phyloP scores from a whole-genome alignment of 2,329 filamentous ascomycete genomes.

The Eutypella sp. region DNA sequence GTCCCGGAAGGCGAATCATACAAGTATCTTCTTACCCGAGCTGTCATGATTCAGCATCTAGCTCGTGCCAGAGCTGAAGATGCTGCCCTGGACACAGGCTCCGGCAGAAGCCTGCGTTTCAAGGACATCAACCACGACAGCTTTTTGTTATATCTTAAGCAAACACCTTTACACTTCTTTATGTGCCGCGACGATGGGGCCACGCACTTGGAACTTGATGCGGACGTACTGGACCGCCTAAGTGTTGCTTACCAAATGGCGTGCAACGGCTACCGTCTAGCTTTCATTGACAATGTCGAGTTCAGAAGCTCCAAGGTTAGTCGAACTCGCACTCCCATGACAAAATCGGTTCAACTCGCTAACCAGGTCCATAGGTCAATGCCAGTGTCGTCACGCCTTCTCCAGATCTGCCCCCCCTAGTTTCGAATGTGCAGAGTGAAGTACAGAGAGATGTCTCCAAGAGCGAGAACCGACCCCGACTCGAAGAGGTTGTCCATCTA shows the following conservation, averaged over 20 bases:
- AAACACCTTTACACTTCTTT: constrained; percentile 58
- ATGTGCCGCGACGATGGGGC: constrained; percentile 60
- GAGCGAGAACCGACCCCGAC: neutral
- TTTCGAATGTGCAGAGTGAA: no score
- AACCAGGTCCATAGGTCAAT: constrained; percentile 5
- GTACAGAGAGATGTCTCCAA: neutral
- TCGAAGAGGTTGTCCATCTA: neutral
- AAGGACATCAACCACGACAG: constrained; percentile 38
- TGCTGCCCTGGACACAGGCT: no score
- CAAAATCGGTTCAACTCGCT: neutral
- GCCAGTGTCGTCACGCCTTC: constrained; percentile 6
- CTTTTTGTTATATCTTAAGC: constrained; percentile 52
- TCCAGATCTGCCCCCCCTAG: neutral
- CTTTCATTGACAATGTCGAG: constrained; percentile 58
- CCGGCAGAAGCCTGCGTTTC: constrained; percentile 37
- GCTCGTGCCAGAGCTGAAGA: no score
- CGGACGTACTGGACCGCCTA: constrained; percentile 22
- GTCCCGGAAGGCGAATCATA: constrained; percentile 20
- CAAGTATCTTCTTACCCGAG: constrained; percentile 59
- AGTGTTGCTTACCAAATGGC: constrained; percentile 52
- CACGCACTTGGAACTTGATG: constrained; percentile 2
- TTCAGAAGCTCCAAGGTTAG: constrained; percentile 59
- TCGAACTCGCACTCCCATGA: neutral
- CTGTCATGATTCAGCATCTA: constrained; percentile 62
- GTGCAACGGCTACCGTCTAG: constrained; percentile 52